Percentiles rank a stretch among this genome's conserved stretches.
phyloP scores from a whole-genome alignment of 345 rosid genomes.

The thale cress (Arabidopsis thaliana) region TAIR10.1 NC_003070.9:5834501-5835000 shows the following conservation, averaged over 20 bases:
- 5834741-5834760: background rate
- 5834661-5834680: slow-evolving; percentile 28
- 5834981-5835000: slow-evolving; percentile 45
- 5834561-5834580: slow-evolving; percentile 14
- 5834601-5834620: background rate
- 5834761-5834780: background rate
- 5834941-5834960: background rate
- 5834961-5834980: slow-evolving; percentile 45
- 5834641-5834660: slow-evolving; percentile 19
- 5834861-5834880: background rate
- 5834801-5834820: slow-evolving; percentile 27
- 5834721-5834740: slow-evolving; percentile 6
- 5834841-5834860: slow-evolving; percentile 9
- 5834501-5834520: slow-evolving; percentile 50
- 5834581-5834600: slow-evolving; percentile 5
- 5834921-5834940: background rate
- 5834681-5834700: background rate
- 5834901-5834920: background rate
- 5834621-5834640: slow-evolving; percentile 15
- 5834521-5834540: background rate
- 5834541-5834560: slow-evolving; percentile 13
- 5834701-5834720: background rate
- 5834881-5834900: slow-evolving; percentile 19
- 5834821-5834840: background rate
- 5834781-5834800: slow-evolving; percentile 14